Base-by-base conservation (phyloP, 2,329 filamentous ascomycete genomes). In the Thyridium curvatum region DNA sequence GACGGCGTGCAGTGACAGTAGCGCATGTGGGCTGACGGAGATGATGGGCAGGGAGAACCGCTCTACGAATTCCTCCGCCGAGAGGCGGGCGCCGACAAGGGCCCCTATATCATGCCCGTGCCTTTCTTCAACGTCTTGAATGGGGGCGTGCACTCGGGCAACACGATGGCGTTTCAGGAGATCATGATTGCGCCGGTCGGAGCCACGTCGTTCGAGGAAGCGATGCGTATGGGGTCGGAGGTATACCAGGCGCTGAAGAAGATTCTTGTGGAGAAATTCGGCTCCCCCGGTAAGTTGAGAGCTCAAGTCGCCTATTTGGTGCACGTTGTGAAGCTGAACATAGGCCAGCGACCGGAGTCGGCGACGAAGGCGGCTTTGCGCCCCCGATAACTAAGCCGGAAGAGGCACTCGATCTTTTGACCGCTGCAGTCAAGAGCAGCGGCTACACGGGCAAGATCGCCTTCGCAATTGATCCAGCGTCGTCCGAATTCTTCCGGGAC, bases 111-210 rank as follows among this genome's bases (percentile, higher is more conserved):
- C 32, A 60, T 78, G 34, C 74, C 73, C 31, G 72, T 77, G 33
- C 74, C 74, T 18, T 78, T 72, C 58, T 68, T 71, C 64, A 77
- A 77, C 56, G 72, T 77, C 37, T 62, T 79, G 38, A 78, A 79
- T 58, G 74, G 74, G 51, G 59, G 59, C 8, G 52, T 54, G 15
- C 59, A 62, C 42, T 59, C 57, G 1, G 58, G 58, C 12, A 62
- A 61, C 36, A 41, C 44, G 4, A 59, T 77, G 52, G 72, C 73
- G 33, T 77, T 78, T 62, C 74, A 78, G 57, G 53, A 53, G 37
- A 46, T 54, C 30, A 56, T 57, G 52, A 41, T 55, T 21, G 52
- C 52, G 12, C 43, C 46, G 15, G 44, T 49, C 3, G 51, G 53
- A 3, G 53, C 51, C 1, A 42, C 33, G 12, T 45, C 44, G 12